A percentile compares a stretch with the other conserved stretches of the same genome.
phyloP scores from a whole-genome alignment of 2,329 filamentous ascomycete genomes.

The Fonsecaea monophora region DNA sequence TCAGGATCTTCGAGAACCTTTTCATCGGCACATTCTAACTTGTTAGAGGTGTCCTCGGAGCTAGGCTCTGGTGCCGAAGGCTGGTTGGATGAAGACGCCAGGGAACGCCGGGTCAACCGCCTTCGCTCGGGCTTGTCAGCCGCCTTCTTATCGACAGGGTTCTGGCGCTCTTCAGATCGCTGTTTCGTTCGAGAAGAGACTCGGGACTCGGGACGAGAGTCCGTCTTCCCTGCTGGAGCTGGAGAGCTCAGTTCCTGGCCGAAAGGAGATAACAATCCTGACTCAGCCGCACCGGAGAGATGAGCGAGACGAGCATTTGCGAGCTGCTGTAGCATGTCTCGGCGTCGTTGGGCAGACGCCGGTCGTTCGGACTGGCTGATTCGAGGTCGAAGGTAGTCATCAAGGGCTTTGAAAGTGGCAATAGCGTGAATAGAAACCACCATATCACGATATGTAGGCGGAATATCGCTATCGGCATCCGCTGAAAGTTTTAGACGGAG shows the following conservation, averaged over 20 bases:
- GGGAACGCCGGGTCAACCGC: slow-evolving; percentile 67
- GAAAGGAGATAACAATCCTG: slow-evolving; percentile 41
- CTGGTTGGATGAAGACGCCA: slow-evolving; percentile 60
- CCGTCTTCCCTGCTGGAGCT: slow-evolving; percentile 19
- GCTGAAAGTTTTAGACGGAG: slow-evolving; percentile 87
- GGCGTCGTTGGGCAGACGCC: slow-evolving; percentile 65
- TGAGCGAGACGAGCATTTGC: slow-evolving; percentile 72
- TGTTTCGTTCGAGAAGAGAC: slow-evolving; percentile 45
- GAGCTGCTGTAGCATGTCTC: slow-evolving; percentile 72
- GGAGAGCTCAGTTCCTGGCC: slow-evolving; percentile 35
- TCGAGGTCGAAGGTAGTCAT: slow-evolving; percentile 91
- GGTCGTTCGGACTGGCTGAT: slow-evolving; percentile 82
- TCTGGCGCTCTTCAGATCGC: slow-evolving; percentile 25
- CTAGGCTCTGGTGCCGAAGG: slow-evolving; percentile 62
- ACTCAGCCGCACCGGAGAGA: slow-evolving; percentile 48
- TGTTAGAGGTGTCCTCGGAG: slow-evolving; percentile 69
- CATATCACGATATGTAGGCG: slow-evolving; percentile 84
- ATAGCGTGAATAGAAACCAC: slow-evolving; percentile 99
- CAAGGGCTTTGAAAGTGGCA: slow-evolving; percentile 93
- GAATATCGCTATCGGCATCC: slow-evolving; percentile 89
- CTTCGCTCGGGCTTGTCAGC: slow-evolving; percentile 56
- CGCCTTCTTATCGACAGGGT: slow-evolving; percentile 40
- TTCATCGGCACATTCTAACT: slow-evolving; percentile 92
- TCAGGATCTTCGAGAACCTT: slow-evolving; percentile 78
- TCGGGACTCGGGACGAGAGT: slow-evolving; percentile 56